Percentiles rank a stretch among this genome's conserved stretches.
Conservation (phyloP, 2,329 filamentous ascomycete genomes). For the Gaeumannomyces sp. region DNA sequence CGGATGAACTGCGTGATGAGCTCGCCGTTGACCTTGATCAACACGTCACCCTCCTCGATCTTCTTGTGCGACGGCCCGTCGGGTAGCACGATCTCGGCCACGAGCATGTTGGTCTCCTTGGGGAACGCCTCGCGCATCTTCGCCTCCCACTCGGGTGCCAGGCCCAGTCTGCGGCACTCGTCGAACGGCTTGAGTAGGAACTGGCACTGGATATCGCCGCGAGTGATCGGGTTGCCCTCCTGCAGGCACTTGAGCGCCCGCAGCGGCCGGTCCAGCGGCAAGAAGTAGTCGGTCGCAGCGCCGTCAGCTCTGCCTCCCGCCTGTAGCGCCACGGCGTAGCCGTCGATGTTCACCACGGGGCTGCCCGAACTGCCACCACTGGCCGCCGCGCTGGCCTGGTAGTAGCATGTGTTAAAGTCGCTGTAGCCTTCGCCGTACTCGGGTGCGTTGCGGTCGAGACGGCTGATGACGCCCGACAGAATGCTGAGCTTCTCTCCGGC, state of each 20-base stretch:
- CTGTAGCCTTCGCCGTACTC: constrained; percentile 98
- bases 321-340: constrained; percentile 85
- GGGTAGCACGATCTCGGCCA: constrained; percentile 90
- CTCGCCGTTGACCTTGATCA: constrained; percentile 89
- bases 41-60: constrained; percentile 88
- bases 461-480: constrained; percentile 91
- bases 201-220: constrained; percentile 96
- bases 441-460: constrained; percentile 90
- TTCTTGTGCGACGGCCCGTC: constrained; percentile 82
- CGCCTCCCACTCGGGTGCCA: constrained; percentile 81
- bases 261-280: constrained; percentile 84
- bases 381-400: constrained; percentile 93
- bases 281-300: constrained; percentile 94
- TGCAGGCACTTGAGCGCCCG: constrained; percentile 84
- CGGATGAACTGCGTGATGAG: constrained; percentile 89
- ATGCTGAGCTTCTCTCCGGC: constrained; percentile 93
- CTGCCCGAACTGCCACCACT: constrained; percentile 97
- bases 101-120: constrained; percentile 92
- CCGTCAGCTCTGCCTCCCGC: constrained; percentile 91
- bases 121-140: constrained; percentile 78
- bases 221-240: constrained; percentile 65
- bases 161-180: constrained; percentile 83
- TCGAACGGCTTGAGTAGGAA: constrained; percentile 97
- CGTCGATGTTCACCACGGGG: constrained; percentile 94
- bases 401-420: constrained; percentile 95